A percentile compares a stretch with the other conserved stretches of the same genome.
phyloP scores from a whole-genome alignment of 306 rosid genomes.

The Vicia sativa region DNA sequence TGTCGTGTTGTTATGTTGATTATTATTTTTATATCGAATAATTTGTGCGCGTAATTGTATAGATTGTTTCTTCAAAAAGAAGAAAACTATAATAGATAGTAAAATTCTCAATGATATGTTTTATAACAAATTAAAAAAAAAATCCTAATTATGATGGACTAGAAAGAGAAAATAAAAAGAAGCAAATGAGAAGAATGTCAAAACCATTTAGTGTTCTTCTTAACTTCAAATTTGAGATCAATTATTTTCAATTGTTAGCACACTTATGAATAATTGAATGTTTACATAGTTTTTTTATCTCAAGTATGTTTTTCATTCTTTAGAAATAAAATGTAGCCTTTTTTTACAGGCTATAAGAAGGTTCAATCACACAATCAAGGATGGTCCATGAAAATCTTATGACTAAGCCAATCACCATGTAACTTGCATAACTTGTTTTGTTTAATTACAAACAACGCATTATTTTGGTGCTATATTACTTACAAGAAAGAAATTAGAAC shows the following conservation, averaged over 20 bases:
- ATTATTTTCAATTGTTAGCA: not conserved
- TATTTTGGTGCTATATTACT: not conserved
- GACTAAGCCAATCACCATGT: slow-evolving; percentile 16
- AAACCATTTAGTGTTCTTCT: not conserved
- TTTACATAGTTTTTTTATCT: not conserved
- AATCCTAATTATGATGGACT: no score
- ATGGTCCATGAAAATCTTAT: slow-evolving; percentile 32
- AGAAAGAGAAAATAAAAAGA: not conserved
- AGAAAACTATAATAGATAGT: no score
- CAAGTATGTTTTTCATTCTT: not conserved
- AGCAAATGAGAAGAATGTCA: not conserved
- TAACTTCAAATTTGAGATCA: not conserved
- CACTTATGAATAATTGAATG: not conserved
- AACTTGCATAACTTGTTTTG: slow-evolving; percentile 19
- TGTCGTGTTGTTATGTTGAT: no score
- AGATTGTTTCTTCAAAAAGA: no score
- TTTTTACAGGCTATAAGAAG: not conserved
- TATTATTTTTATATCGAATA: no score
- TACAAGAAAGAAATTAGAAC: not conserved
- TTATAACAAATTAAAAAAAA: no score
- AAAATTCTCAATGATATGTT: no score
- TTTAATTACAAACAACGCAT: not conserved
- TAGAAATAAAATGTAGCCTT: not conserved
- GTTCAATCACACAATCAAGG: slow-evolving; percentile 22
- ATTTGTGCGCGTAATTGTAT: no score